Conservation (phyloP, 371 early-diverging fungal genomes). For the Saksenaea vasiformis region DNA sequence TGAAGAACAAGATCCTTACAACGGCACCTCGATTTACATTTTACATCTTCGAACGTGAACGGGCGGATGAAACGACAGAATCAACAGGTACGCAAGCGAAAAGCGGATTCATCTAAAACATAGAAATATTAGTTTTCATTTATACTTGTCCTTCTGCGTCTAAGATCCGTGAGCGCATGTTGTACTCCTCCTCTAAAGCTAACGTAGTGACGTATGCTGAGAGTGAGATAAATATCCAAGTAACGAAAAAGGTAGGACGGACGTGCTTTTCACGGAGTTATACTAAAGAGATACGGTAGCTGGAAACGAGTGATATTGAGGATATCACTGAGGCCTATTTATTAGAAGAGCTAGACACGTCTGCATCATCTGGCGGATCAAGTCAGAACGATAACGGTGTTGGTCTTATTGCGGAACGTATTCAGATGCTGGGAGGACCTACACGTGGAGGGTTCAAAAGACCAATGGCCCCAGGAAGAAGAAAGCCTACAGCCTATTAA, state of each 20-base stretch:
- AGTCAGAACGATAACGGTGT: slow-evolving; percentile 6
- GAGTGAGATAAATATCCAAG: slow-evolving; percentile 48
- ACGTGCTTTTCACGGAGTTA: not conserved
- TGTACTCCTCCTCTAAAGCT: slow-evolving; percentile 77
- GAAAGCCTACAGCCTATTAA: slow-evolving; percentile 29
- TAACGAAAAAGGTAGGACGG: slow-evolving; percentile 63
- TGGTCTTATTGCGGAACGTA: slow-evolving; percentile 38
- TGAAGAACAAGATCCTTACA: slow-evolving; percentile 47
- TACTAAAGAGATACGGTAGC: slow-evolving; percentile 23
- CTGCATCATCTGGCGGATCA: slow-evolving; percentile 8
- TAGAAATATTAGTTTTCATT: slow-evolving; percentile 59
- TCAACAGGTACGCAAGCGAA: slow-evolving; percentile 44
- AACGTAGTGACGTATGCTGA: slow-evolving; percentile 61
- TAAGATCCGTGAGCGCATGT: slow-evolving; percentile 86
- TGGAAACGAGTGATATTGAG: slow-evolving; percentile 71
- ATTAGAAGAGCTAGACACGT: slow-evolving; percentile 55
- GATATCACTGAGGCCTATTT: slow-evolving; percentile 66
- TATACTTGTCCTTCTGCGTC: slow-evolving; percentile 81
- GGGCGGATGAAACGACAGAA: slow-evolving; percentile 39
- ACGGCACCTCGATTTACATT: slow-evolving; percentile 73
- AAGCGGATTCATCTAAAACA: not conserved
- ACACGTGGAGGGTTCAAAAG: slow-evolving; percentile 45
- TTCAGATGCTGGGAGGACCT: slow-evolving; percentile 46
- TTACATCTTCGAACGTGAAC: slow-evolving; percentile 52
- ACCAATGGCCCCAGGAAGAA: slow-evolving; percentile 53